Conservation (phyloP, 768 basidiomycete genomes). For the Russula olivacea region DNA sequence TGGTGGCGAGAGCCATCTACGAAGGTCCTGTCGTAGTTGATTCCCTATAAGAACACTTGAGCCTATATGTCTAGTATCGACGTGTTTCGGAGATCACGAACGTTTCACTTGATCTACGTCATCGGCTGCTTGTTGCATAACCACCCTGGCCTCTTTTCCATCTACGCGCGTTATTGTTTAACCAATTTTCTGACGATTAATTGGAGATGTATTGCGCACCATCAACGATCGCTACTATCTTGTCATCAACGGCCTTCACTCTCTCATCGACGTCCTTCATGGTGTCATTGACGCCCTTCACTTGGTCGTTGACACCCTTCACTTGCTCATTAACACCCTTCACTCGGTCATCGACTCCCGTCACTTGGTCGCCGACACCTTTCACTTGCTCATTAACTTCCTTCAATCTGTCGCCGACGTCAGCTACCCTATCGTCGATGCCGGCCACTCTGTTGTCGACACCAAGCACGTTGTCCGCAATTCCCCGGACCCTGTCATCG, state of each 20-base stretch:
- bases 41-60: neutral
- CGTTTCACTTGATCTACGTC: neutral
- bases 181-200: neutral
- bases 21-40: neutral
- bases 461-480: too few relatives aligned
- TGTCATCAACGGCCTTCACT: neutral
- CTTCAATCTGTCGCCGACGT: neutral
- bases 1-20: conserved; percentile 7
- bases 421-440: neutral
- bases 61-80: neutral
- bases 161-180: neutral
- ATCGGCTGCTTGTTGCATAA: too few relatives aligned
- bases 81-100: neutral
- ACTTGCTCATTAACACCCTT: neutral
- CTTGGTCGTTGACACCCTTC: neutral
- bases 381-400: neutral
- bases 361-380: too few relatives aligned
- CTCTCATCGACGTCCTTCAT: neutral
- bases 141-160: too few relatives aligned
- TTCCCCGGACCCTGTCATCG: neutral
- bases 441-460: too few relatives aligned
- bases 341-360: neutral
- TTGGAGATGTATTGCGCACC: neutral
- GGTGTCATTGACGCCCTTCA: too few relatives aligned
- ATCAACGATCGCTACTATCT: neutral